Percentiles rank a stretch among this genome's conserved stretches.
Conservation (phyloP, 2,329 filamentous ascomycete species). For the Ophiocordyceps camponoti-rufipedis region DNA sequence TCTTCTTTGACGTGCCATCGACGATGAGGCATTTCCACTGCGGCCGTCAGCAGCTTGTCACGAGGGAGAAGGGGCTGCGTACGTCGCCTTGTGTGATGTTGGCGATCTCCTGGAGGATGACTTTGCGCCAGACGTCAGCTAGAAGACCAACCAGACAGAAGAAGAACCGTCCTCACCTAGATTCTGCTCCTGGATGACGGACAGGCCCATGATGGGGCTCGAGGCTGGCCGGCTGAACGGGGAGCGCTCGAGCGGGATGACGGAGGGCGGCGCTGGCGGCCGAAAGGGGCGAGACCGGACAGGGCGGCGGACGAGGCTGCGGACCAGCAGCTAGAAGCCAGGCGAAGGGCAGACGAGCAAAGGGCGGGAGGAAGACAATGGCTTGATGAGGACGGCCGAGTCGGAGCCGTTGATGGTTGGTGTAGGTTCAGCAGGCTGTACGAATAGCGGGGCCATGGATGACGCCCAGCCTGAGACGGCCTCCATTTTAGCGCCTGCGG, state of each 20-base stretch:
- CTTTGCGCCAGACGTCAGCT: conserved; percentile 6
- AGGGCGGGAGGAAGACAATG: too few relatives aligned
- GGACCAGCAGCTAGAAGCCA: background rate
- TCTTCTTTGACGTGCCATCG: conserved; percentile 65
- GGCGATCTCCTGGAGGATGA: conserved; percentile 36
- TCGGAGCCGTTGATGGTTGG: background rate
- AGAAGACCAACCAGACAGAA: background rate
- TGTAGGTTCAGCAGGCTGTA: too few relatives aligned
- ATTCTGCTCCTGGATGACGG: conserved; percentile 70
- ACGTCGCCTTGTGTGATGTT: conserved; percentile 69
- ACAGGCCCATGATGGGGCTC: conserved; percentile 54
- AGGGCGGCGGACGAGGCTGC: background rate
- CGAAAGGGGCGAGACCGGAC: background rate
- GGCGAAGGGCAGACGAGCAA: background rate
- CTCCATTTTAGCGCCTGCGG: too few relatives aligned
- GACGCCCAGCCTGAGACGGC: too few relatives aligned
- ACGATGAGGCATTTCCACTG: conserved; percentile 96
- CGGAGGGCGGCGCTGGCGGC: background rate
- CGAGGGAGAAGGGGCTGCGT: conserved; percentile 13
- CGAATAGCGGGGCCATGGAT: too few relatives aligned
- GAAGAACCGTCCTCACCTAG: conserved; percentile 11
- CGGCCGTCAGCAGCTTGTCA: background rate
- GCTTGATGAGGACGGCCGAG: background rate
- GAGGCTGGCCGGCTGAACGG: conserved; percentile 6
- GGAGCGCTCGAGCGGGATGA: background rate